Conservation (phyloP, 2,329 filamentous ascomycete species). For the Orbilia quercus region DNA sequence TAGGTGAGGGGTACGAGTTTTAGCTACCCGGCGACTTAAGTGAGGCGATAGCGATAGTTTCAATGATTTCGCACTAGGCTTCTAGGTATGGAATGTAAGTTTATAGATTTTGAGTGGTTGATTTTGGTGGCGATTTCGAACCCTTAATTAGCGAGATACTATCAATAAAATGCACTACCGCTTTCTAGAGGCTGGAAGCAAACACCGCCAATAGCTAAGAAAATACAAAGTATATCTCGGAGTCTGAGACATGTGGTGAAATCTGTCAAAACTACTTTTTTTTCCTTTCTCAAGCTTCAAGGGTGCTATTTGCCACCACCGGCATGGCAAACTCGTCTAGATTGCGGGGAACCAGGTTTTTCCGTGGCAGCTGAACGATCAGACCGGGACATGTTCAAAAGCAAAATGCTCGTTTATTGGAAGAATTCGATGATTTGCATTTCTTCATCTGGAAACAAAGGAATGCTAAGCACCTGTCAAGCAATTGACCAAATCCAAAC, state of each 20-base stretch:
- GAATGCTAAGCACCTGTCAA: neutral
- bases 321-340: constrained; percentile 13
- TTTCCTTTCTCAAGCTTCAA: neutral
- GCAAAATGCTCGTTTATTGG: neutral
- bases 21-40: too few relatives aligned
- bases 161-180: too few relatives aligned
- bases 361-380: neutral
- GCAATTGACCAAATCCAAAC: neutral
- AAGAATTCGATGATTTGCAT: neutral
- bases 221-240: too few relatives aligned
- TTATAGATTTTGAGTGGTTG: too few relatives aligned
- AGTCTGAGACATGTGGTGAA: neutral
- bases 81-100: too few relatives aligned
- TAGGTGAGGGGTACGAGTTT: neutral
- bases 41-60: too few relatives aligned
- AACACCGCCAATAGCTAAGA: too few relatives aligned
- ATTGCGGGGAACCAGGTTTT: constrained; percentile 25
- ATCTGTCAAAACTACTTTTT: neutral
- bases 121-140: too few relatives aligned
- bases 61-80: too few relatives aligned
- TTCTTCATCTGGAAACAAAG: too few relatives aligned
- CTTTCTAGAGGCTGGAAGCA: too few relatives aligned
- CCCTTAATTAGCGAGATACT: too few relatives aligned
- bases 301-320: constrained; percentile 41
- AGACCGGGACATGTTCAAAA: neutral